Conservation (phyloP, 257 asterid genomes). For the Nemophila menziesii region DNA sequence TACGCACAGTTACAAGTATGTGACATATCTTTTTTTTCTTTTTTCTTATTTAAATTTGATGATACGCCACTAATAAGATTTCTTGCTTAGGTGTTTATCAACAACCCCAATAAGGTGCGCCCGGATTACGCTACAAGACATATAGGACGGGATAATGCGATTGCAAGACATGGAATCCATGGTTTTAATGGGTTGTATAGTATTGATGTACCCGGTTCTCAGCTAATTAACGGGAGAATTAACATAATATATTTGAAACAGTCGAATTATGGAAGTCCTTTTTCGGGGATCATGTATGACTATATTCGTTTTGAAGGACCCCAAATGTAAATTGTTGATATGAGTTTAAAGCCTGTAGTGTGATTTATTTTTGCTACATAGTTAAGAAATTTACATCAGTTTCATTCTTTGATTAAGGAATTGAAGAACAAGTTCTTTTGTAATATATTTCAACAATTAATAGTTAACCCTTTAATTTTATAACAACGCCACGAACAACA, state of each 20-base stretch:
- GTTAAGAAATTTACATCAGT: too few species aligned
- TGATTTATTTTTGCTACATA: too few species aligned
- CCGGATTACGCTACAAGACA: not conserved
- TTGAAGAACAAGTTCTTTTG: too few species aligned
- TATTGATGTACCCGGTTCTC: slow-evolving; percentile 2
- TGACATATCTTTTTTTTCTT: not conserved
- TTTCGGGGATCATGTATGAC: slow-evolving; percentile 6
- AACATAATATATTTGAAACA: slow-evolving; percentile 4
- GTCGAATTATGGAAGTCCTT: not conserved
- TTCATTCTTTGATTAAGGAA: too few species aligned
- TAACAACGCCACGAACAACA: too few species aligned
- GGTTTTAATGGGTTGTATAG: slow-evolving; percentile 4
- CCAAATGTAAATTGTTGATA: not conserved
- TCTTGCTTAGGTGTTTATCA: not conserved
- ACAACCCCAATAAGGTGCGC: not conserved
- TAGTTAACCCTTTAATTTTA: too few species aligned
- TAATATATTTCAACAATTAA: too few species aligned
- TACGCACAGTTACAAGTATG: not conserved
- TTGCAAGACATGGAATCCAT: slow-evolving; percentile 14
- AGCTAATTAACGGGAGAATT: slow-evolving; percentile 1
- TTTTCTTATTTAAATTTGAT: too few species aligned
- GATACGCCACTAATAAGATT: not conserved
- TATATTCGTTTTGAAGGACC: slow-evolving; percentile 12
- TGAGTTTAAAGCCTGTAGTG: too few species aligned
- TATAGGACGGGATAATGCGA: slow-evolving; percentile 5